Percentiles rank a stretch among this genome's conserved stretches.
These are phyloP conservation scores for Jamesozyma piceae DNA, from an alignment of 805 yeast genomes.

Conservation along the genomic window DNA sequence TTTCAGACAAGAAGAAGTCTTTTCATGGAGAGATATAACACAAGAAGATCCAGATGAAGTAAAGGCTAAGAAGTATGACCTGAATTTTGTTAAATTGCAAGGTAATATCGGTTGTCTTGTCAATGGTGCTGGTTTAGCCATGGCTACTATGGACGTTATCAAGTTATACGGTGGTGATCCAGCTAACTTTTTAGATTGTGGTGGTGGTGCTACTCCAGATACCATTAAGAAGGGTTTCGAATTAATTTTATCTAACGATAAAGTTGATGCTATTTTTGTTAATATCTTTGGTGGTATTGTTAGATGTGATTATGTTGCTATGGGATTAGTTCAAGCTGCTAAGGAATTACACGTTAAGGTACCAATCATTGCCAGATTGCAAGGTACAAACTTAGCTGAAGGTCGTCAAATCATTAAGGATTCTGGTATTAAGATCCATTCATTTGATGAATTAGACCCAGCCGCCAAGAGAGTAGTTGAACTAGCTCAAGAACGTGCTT, in stretches of 20 bases:
- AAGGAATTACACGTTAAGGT: constrained; percentile 82
- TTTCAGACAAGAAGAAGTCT: constrained; percentile 86
- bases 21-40: constrained; percentile 86
- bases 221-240: constrained; percentile 95
- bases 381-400: constrained; percentile 89
- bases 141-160: constrained; percentile 99
- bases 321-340: constrained; percentile 92
- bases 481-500: too few relatives aligned
- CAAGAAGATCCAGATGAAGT: constrained; percentile 98
- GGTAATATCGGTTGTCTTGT: constrained; percentile 98
- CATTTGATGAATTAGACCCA: constrained; percentile 86
- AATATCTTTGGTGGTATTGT: constrained; percentile 99
- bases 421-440: constrained; percentile 87
- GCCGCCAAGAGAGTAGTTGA: constrained; percentile 94
- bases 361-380: constrained; percentile 96
- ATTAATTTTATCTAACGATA: constrained; percentile 79
- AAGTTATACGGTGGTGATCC: constrained; percentile 97
- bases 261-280: constrained; percentile 91
- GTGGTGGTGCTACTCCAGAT: constrained; percentile 99
- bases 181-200: constrained; percentile 98
- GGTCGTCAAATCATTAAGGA: constrained; percentile 80
- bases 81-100: constrained; percentile 93
- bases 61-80: constrained; percentile 78
- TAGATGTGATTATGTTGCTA: constrained; percentile 97
- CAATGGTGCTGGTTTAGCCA: constrained; percentile 99